phyloP scores from a whole-genome alignment of 768 basidiomycete species.

The Hericium alpestre region DNA sequence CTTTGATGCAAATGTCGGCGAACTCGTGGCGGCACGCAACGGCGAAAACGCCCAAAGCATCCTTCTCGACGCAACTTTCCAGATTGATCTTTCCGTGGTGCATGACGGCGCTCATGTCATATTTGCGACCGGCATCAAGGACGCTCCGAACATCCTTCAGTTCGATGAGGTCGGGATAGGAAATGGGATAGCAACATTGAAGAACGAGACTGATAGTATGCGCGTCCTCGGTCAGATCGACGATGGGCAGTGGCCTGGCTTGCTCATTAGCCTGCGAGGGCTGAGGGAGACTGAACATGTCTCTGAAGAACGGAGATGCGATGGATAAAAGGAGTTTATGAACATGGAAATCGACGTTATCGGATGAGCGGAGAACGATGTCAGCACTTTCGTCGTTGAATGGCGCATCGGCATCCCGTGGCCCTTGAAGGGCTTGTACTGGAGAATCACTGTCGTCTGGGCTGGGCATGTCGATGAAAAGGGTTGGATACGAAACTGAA shows the following conservation, averaged over 20 bases:
- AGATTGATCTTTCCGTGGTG: too few species aligned
- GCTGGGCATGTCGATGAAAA: too few species aligned
- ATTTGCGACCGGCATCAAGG: background rate
- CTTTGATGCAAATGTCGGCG: too few species aligned
- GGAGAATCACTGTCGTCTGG: too few species aligned
- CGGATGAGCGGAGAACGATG: slow-evolving; percentile 44
- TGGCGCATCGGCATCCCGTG: background rate
- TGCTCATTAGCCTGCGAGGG: background rate
- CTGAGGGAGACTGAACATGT: slow-evolving; percentile 28
- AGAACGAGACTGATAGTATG: background rate
- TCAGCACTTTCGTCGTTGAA: slow-evolving; percentile 19
- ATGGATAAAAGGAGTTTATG: slow-evolving; percentile 44
- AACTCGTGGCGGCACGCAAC: too few species aligned
- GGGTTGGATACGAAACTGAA: too few species aligned
- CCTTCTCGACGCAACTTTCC: too few species aligned
- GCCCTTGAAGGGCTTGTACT: too few species aligned
- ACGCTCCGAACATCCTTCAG: background rate
- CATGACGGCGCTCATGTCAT: too few species aligned
- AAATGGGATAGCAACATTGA: background rate
- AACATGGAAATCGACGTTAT: slow-evolving; percentile 39
- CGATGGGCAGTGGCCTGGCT: background rate
- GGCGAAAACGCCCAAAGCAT: too few species aligned
- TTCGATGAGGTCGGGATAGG: background rate
- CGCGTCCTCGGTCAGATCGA: background rate
- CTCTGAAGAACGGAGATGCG: slow-evolving; percentile 48